These are phyloP conservation scores for Blastomyces parvus DNA, from an alignment of 2,329 filamentous ascomycete species.

Conservation along the genomic window DNA sequence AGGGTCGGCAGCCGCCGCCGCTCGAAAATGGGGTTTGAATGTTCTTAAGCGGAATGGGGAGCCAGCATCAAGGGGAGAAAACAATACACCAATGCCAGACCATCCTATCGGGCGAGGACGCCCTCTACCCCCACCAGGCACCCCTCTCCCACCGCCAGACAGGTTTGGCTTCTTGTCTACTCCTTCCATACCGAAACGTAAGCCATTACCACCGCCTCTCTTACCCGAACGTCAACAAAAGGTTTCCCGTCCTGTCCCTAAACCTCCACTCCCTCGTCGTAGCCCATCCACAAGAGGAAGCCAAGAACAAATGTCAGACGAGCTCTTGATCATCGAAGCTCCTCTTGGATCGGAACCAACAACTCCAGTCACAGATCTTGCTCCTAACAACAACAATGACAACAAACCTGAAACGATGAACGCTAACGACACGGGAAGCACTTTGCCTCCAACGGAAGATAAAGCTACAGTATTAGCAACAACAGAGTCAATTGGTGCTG, in stretches of 20 bases:
- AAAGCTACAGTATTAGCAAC: neutral
- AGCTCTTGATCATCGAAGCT: slow-evolving; percentile 56
- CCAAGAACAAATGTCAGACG: slow-evolving; percentile 33
- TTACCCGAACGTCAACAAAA: slow-evolving; percentile 26
- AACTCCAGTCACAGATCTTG: slow-evolving; percentile 11
- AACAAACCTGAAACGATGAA: neutral
- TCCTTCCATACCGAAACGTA: slow-evolving; percentile 54
- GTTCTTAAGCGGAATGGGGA: slow-evolving; percentile 39
- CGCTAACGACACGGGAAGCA: neutral
- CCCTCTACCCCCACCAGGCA: slow-evolving; percentile 71
- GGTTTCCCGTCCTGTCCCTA: slow-evolving; percentile 29
- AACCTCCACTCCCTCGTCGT: slow-evolving; percentile 44
- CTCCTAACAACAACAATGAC: neutral
- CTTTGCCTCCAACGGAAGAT: neutral
- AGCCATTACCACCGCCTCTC: slow-evolving; percentile 45
- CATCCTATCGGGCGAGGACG: slow-evolving; percentile 75
- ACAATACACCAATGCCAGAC: slow-evolving; percentile 39
- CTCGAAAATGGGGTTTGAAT: slow-evolving; percentile 51
- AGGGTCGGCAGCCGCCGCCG: slow-evolving; percentile 45
- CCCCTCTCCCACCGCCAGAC: slow-evolving; percentile 62
- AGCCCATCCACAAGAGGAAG: slow-evolving; percentile 23
- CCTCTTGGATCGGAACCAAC: slow-evolving; percentile 47
- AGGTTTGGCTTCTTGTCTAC: slow-evolving; percentile 48
- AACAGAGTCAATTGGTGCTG: neutral
- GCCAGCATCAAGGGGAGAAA: slow-evolving; percentile 30